Conservation (phyloP, 2,329 filamentous ascomycete species). For the Microsporum audouinii region DNA sequence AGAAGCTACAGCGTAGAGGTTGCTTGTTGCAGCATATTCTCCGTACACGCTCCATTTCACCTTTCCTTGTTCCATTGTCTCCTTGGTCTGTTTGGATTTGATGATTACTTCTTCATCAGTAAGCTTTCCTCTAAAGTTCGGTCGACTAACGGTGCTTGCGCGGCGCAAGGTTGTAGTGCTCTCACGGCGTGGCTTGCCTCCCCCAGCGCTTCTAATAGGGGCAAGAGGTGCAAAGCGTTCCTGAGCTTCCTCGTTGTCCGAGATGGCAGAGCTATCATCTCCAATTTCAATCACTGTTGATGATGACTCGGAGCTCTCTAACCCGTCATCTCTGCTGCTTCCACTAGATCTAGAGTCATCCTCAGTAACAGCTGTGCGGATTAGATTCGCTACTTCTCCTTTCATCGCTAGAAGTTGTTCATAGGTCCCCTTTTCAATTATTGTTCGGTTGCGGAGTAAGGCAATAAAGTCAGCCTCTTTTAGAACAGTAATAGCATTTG, state of each 20-base stretch:
- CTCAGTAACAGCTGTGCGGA: constrained; percentile 57
- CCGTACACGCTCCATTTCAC: constrained; percentile 94
- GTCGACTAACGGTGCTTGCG: constrained; percentile 85
- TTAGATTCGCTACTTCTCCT: constrained; percentile 72
- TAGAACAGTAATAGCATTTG: constrained; percentile 86
- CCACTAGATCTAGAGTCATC: constrained; percentile 42
- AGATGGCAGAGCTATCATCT: constrained; percentile 39
- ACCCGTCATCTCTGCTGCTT: constrained; percentile 39
- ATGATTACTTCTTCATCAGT: constrained; percentile 64
- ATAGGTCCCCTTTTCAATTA: constrained; percentile 82
- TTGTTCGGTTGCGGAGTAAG: constrained; percentile 67
- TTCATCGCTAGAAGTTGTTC: constrained; percentile 87
- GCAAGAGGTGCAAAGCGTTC: constrained; percentile 65
- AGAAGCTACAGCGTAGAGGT: constrained; percentile 67
- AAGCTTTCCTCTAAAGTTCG: constrained; percentile 70
- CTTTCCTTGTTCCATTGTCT: constrained; percentile 86
- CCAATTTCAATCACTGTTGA: constrained; percentile 39
- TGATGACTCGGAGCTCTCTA: constrained; percentile 46
- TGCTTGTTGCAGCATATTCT: constrained; percentile 92
- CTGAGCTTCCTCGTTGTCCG: constrained; percentile 50
- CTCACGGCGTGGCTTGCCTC: constrained; percentile 47
- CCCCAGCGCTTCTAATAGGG: constrained; percentile 52
- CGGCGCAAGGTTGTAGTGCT: constrained; percentile 75
- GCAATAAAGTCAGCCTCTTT: constrained; percentile 82
- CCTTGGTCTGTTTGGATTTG: constrained; percentile 77